A percentile compares a stretch with the other conserved stretches of the same genome.
Conservation (phyloP, 495 filamentous ascomycete genomes). For the Trichoderma orchidacearum region DNA sequence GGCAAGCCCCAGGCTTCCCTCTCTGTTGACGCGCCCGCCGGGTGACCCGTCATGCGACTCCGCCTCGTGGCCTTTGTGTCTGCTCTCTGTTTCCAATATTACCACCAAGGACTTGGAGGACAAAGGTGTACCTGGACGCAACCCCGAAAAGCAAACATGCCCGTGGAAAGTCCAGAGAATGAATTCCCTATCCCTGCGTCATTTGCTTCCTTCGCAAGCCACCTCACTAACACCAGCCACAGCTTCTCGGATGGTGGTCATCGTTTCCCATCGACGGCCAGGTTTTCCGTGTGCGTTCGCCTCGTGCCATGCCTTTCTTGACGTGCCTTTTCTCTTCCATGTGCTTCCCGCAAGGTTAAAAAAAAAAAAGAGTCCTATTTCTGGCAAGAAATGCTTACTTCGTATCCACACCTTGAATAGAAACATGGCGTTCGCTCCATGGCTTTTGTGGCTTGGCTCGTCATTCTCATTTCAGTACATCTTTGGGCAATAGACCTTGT, state of each 20-base stretch:
- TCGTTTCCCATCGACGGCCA: no score
- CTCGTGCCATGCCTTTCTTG: neutral
- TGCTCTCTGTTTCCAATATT: neutral
- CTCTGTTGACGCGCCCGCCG: neutral
- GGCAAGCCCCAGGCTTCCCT: neutral
- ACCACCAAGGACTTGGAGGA: neutral
- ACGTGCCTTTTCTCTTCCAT: neutral
- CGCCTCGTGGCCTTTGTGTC: neutral
- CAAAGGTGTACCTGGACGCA: no score
- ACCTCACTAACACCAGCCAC: neutral
- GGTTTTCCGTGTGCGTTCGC: neutral
- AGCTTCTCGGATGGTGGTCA: neutral
- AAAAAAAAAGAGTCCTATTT: neutral
- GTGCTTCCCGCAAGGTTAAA: no score
- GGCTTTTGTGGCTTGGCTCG: neutral
- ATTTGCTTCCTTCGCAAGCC: neutral
- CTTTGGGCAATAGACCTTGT: neutral
- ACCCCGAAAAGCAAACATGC: neutral
- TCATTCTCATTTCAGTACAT: neutral
- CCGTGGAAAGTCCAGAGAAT: no score
- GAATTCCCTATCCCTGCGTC: neutral
- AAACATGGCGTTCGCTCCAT: no score
- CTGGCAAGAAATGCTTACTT: neutral
- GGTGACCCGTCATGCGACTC: neutral
- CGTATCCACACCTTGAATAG: neutral